Evolutionary conservation across 2,329 filamentous ascomycete species (phyloP).

Genomic region (Pseudocercospora eumusae): DNA sequence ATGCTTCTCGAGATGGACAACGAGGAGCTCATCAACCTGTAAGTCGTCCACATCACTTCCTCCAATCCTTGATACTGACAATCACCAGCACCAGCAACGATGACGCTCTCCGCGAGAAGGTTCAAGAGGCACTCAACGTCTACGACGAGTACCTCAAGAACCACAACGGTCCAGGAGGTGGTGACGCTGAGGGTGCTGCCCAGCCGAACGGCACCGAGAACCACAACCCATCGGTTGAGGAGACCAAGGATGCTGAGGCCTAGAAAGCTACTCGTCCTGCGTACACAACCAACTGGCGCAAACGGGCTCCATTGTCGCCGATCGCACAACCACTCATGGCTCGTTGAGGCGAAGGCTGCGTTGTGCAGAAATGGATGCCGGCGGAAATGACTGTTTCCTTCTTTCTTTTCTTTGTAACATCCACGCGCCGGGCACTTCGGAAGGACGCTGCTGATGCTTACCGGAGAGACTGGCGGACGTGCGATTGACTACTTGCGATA

Average conservation of each 20-base stretch:
- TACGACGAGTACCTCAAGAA: conserved; percentile 99
- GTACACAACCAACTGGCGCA: conserved; percentile 23
- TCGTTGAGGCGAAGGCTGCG: conserved; percentile 20
- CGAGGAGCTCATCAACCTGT: conserved; percentile 88
- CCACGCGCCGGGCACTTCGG: conserved; percentile 12
- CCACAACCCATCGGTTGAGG: conserved; percentile 38
- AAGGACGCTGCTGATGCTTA: conserved; percentile 9
- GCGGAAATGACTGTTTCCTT: conserved; percentile 14
- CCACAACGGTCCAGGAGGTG: conserved; percentile 54
- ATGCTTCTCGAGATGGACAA: conserved; percentile 99
- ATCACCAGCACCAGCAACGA: conserved; percentile 79
- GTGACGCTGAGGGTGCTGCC: conserved; percentile 34
- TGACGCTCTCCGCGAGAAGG: conserved; percentile 84
- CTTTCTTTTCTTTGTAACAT: conserved; percentile 20
- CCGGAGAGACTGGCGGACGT: conserved; percentile 16
- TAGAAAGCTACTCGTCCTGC: conserved; percentile 30
- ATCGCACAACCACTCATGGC: conserved; percentile 23
- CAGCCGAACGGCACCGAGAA: conserved; percentile 41
- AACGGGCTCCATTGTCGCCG: conserved; percentile 18
- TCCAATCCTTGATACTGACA: conserved; percentile 35
- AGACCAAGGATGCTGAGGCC: conserved; percentile 37
- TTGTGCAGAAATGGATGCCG: conserved; percentile 1
- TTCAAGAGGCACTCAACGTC: conserved; percentile 93
- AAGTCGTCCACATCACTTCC: conserved; percentile 54
- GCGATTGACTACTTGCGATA: conserved; percentile 28